Base-by-base conservation (phyloP, 2,329 filamentous ascomycete genomes). In the Periconia sp. region DNA sequence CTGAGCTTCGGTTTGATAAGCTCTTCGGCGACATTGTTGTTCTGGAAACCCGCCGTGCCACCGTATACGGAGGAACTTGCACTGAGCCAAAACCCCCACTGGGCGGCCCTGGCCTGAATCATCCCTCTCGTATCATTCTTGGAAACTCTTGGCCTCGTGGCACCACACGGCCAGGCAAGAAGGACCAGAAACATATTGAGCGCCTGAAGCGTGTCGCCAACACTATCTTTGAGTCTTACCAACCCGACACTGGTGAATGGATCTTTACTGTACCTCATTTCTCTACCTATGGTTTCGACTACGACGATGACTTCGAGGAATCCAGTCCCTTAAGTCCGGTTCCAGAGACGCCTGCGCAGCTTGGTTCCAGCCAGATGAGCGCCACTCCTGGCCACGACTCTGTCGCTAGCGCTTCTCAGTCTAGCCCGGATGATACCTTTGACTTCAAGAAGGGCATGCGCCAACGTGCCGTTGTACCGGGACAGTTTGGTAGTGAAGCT, bases 201-300 rank as follows among this genome's bases (percentile, higher is more conserved):
- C 88, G 90, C 50, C 84, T 99, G 20, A 89, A 86, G 79, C 85
- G 83, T 54, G 91, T 97, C 37, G 13, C 11, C 15, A 37, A 37
- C 33, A 78, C 94, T 0, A 85, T 85, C 3, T 97, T 96, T 65
- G 81, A 92, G 63, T 81, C 82, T 64, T 99, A 97, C 73, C 84
- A 95, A 59, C 79, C 81, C 53, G 81, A 90, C 1, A 92, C 86
- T 49, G 94, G 93, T 49, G 83, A 90, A 45, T 99, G 95, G 95
- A 84, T 85, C 14, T 99, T 99, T 77, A 86, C 81, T 10, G 94
- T 99, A n/a, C 87, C 93, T 66, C 94, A 99, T 74, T 99, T 95
- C 73, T 97, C 93, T 1, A 96, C 92, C 1, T 99, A 99, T 69
- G 92, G 90, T 41, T 81, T 97, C 50, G 89, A 93, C 59, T 91